Evolutionary conservation across 2,329 filamentous ascomycete species (phyloP), one percentile per base, ranked within the genome.

Genomic region (Penicillium hordei): DNA sequence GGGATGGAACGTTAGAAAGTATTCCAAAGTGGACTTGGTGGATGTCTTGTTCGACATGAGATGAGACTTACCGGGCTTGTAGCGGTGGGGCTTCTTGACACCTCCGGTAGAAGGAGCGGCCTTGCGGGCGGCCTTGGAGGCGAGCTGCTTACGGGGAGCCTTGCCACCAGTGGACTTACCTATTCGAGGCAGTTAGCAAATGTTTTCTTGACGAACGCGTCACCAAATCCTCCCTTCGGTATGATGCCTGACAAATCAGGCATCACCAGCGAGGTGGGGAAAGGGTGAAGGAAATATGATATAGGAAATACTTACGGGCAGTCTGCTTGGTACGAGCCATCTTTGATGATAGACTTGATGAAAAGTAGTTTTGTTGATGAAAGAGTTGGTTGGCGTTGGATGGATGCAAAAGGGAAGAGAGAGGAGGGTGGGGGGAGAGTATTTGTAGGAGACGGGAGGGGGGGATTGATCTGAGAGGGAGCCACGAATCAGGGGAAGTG

Each of bases 121-220:
- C 89, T 99, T 99, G 84, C 94, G 93, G 75, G 94, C 93, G 69
- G 93, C 94, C 90, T 97, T 97, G 85, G 93, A 96, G 72, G 93
- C 93, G 76, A 97, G 92, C 87, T 97, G 93, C 91, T 99, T 99
- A 81, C 85, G 84, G 70, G 85, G 85, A 74, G 85, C 85, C 80
- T 88, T 88, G 82, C 85, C 85, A 86, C 85, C 85, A 77, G 85
- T 87, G 76, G 84, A 86, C 82, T 96, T 89, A 79, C 86, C 85
- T 86, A 73, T 77, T 44, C 13, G 63, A 60, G 27, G 53, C 64
- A 64, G 48, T 70, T 63, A 72, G 70, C 66, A 49, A 44, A 61
- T 66, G 64, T 63, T 63, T 63, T 60, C 67, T 6, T 27, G 8
- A n/a, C n/a, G 48, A 29, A 60, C 61, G 59, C 57, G 61, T 57